Evolutionary conservation across 164 flowering plant species (phyloP).

Genomic region (Umbellularia californica): DNA sequence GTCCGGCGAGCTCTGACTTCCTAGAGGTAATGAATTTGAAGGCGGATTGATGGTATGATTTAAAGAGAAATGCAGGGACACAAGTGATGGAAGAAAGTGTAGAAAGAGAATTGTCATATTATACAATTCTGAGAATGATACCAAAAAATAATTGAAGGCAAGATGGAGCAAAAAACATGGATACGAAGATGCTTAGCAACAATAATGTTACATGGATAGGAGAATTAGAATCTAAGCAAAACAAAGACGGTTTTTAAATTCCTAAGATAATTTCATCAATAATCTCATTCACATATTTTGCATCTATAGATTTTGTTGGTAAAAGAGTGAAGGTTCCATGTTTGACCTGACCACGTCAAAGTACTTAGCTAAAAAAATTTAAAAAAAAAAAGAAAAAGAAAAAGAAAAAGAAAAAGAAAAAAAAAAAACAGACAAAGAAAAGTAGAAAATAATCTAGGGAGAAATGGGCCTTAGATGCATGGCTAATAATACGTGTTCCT

Average conservation of each 20-base stretch:
- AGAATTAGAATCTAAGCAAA: constrained; percentile 48
- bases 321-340: no score
- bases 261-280: no score
- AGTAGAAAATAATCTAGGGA: no score
- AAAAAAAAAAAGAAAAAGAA: no score
- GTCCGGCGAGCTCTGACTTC: not conserved
- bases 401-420: no score
- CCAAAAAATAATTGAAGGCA: constrained; percentile 33
- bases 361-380: no score
- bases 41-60: constrained; percentile 14
- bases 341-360: no score
- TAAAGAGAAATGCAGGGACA: constrained; percentile 29
- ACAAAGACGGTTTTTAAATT: not conserved
- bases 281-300: no score
- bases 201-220: constrained; percentile 44
- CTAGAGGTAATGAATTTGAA: not conserved
- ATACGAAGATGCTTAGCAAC: constrained; percentile 45
- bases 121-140: constrained; percentile 25
- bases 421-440: no score
- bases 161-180: constrained; percentile 29
- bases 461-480: no score
- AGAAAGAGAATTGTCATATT: constrained; percentile 26
- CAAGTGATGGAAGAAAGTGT: constrained; percentile 38
- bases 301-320: no score
- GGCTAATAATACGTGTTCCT: no score